Conservation (phyloP, 768 basidiomycete species). For the Trametes meyenii region DNA sequence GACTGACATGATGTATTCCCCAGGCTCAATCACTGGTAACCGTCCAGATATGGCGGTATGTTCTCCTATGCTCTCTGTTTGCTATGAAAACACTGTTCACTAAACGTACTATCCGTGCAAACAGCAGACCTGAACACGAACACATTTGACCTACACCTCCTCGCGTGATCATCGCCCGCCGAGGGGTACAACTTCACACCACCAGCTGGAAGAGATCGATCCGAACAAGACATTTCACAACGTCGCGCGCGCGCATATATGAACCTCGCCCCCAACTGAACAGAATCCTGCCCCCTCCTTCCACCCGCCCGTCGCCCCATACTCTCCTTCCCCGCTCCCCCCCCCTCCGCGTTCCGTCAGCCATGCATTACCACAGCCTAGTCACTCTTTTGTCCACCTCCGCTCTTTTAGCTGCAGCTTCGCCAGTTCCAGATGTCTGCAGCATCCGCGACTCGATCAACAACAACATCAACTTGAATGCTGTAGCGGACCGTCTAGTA, state of each 20-base stretch:
- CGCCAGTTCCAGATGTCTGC: neutral
- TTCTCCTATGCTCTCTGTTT: no score
- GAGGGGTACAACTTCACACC: no score
- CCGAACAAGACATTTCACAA: neutral
- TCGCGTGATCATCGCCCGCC: no score
- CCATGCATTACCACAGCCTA: slow-evolving; percentile 15
- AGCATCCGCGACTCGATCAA: neutral
- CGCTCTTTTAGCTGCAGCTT: slow-evolving; percentile 1
- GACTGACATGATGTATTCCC: no score
- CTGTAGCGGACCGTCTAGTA: no score
- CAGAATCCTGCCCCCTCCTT: neutral
- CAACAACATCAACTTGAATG: no score
- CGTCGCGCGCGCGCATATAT: neutral
- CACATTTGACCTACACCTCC: no score
- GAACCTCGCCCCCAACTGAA: neutral
- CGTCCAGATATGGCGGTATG: no score
- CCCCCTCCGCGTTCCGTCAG: neutral
- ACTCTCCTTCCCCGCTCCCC: neutral
- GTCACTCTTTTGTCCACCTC: slow-evolving; percentile 20
- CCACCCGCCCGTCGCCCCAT: neutral
- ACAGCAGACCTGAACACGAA: no score
- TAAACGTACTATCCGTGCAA: no score
- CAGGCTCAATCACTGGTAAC: no score
- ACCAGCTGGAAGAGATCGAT: neutral
- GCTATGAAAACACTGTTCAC: no score